Evolutionary conservation across 129 eudicot genomes (phyloP), one percentile per base, ranked within the genome.

Genomic region (Heracleum sosnowskyi): DNA sequence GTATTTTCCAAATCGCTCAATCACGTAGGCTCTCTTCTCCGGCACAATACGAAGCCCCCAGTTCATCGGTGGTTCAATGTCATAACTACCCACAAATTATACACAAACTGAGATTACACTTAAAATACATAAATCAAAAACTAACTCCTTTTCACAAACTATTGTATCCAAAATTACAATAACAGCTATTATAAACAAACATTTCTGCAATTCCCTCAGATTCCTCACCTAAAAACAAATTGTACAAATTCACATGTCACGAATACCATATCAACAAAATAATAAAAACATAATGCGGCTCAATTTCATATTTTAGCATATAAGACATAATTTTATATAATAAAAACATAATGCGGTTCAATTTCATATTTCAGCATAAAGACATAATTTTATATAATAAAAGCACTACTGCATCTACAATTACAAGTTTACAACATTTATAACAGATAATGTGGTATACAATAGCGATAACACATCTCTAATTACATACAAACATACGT

Each of bases 21-120:
- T 79, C 26, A 95, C 94, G 53, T 26, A 90, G 4, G 99, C 97
- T 74, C 86, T 89, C 85, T 86, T 88, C 87, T 95, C 96, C 0
- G 99, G 97, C 26, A 95, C 99, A 31, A 95, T 86, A 12, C 92
- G 92, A 62, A 95, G 49, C 7, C 99, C 99, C 97, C 94, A 95
- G 77, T 95, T 95, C 37, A 89, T 81, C 28, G 99, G 96, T 8
- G 91, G 86, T 11, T 84, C 74, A 36, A 77, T 81, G 5, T 85
- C 93, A 86, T 83, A 88, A 69, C 97, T 94, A 78, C 45, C 73
- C 76, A 64, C 73, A 49, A 41, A 11, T 15, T 15, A 57, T 57
- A 57, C 31, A 57, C 15, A 64, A 31, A 33, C 72, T 31, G 16
- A 31, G 11, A 33, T 5, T 66, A 13, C 24, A 31, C 40, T 0